Percentiles rank a stretch among this genome's conserved stretches.
These are phyloP conservation scores for Cladosporium phlei DNA, from an alignment of 2,329 filamentous ascomycete species.

Conservation along the genomic window DNA sequence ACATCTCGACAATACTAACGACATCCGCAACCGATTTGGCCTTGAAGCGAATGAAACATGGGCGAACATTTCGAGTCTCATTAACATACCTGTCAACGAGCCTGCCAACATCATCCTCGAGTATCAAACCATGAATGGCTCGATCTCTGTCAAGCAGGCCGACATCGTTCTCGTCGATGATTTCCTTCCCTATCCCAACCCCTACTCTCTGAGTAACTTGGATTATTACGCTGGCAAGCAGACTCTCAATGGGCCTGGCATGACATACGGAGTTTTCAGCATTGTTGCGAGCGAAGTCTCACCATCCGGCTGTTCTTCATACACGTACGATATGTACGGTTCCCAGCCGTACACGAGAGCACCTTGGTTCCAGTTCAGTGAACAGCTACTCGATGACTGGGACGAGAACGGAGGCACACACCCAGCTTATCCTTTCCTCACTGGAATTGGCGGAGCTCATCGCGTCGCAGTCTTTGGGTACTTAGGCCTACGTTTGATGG, in stretches of 20 bases:
- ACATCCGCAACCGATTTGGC: slow-evolving; percentile 54
- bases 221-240: slow-evolving; percentile 68
- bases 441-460: slow-evolving; percentile 64
- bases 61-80: slow-evolving; percentile 52
- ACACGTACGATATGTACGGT: slow-evolving; percentile 62
- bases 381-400: slow-evolving; percentile 61
- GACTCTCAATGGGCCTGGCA: slow-evolving; percentile 63
- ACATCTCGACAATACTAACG: slow-evolving; percentile 54
- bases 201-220: slow-evolving; percentile 53
- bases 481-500: slow-evolving; percentile 57
- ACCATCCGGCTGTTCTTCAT: slow-evolving; percentile 62
- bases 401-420: slow-evolving; percentile 60
- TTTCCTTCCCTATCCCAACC: slow-evolving; percentile 56
- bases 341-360: slow-evolving; percentile 60
- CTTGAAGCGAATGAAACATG: slow-evolving; percentile 54
- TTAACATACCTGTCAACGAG: slow-evolving; percentile 51
- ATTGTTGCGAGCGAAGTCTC: slow-evolving; percentile 62
- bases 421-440: slow-evolving; percentile 66
- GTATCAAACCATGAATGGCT: slow-evolving; percentile 63
- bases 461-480: slow-evolving; percentile 65
- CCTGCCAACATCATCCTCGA: slow-evolving; percentile 59
- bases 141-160: slow-evolving; percentile 63
- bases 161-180: slow-evolving; percentile 65
- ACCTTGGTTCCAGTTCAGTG: slow-evolving; percentile 67
- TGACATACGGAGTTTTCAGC: slow-evolving; percentile 68